Evolutionary conservation across 805 yeast genomes (phyloP), one percentile per base, ranked within the genome.

Genomic region (Saccharomycopsis lassenensis): DNA sequence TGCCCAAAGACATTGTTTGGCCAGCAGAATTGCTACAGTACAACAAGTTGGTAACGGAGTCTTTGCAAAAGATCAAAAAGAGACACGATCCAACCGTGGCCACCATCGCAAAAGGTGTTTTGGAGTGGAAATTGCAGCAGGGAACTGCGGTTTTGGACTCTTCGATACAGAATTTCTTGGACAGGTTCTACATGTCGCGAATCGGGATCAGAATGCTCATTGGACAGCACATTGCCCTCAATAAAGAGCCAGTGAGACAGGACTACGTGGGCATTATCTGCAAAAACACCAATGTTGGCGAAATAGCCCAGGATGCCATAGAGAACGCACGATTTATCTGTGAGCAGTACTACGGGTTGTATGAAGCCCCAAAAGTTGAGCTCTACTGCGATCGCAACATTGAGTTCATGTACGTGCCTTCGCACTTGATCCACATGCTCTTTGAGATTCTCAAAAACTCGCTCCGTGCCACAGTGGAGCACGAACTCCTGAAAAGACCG

Each of bases 61-160:
- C 81, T 0, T 62, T 85, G 42, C 68, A 71, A 35, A 72, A 67
- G 43, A 85, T 85, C 56, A 86, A 85, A 52, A 72, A 69, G 46
- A 64, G 95, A 23, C 95, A 85, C 55, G 95, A 86, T 56, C 94
- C 94, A 6, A 87, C 94, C 0, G 95, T 86, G 12, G 77, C 93
- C 11, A 84, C 95, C 0, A 77, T 86, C 51, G 94, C 94, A 1
- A 84, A 83, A 46, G 95, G 95, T 24, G 94, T 86, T 6, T 78
- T 79, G 49, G 93, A 84, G 54, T 86, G 95, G 93, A 85, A 85
- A 50, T 66, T 64, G 18, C 23, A 21, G 3, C 29, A 33, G 35
- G 62, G 67, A 8, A 61, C 67, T 24, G 23, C 29, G 10, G 62
- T 69, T 21, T 76, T 81, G 26, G 83, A 81, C 50, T 67, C 75